Base-by-base conservation (phyloP, 2,329 filamentous ascomycete species). In the Diaporthe citriasiana region DNA sequence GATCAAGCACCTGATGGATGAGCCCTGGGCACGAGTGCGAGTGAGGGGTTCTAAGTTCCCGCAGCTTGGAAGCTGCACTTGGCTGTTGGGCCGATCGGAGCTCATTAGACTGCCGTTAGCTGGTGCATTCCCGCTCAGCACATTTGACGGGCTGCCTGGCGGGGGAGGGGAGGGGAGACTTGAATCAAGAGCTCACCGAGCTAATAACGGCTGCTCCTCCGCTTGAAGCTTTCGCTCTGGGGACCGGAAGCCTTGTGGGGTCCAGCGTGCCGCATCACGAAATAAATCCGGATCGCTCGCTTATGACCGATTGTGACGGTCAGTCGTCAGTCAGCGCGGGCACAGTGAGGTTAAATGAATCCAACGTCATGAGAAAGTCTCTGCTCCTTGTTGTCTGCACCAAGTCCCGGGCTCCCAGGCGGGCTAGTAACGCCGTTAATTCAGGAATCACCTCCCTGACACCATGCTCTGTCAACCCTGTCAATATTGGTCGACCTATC, bases 281-380 rank as follows among this genome's bases (percentile, higher is more conserved):
- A 75, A 75, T 70, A 75, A 74, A 75, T 55, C 68, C 74, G 74
- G 74, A 74, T 75, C 72, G 50, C 68, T 71, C 74, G 74, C 74
- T 73, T 63, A 75, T 75, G 74, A 75, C 74, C 74, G 74, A 71
- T 66, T 71, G 45, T 68, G 59, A 75, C 71, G 66, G 71, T 73
- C 66, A 71, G 66, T 68, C 22, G 45, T 66, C 60, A 51, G 60
- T 38, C 45, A 53, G 50, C 66, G 57, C 63, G 40, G 72, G 45
- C 40, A 68, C 22, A 53, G 27, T 73, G 73, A 45, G 70, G 19
- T 70, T 70, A 59, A 51, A 70, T 55, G 63, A 73, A 66, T 70
- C 56, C 50, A 70, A 55, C 45, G 71, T 66, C 59, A 45, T 55
- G 50, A 33, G 42, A 27, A 57, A 50, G 33, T 73, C 51, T 45